Percentiles rank a stretch among this genome's conserved stretches.
Conservation (phyloP, 345 rosid species). For the Combretum micranthum region DNA sequence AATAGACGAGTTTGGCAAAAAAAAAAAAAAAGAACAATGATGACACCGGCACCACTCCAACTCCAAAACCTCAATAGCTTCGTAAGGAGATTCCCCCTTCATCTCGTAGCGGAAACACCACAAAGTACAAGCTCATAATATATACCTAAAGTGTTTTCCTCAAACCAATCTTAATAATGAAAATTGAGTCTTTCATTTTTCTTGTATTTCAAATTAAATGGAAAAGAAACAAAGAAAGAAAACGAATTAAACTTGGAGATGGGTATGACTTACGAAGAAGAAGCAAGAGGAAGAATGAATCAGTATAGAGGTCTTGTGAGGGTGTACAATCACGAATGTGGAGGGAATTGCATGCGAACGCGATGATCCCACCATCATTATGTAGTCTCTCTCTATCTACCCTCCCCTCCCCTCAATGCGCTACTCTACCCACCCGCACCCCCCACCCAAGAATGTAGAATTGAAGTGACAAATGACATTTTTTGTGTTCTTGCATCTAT, state of each 20-base stretch:
- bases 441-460: not conserved
- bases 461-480: too few species aligned
- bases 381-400: not conserved
- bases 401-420: too few species aligned
- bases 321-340: constrained; percentile 59
- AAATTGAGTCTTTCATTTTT: not conserved
- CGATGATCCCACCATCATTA: constrained; percentile 20
- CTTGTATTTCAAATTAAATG: not conserved
- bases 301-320: constrained; percentile 71
- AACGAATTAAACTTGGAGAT: not conserved
- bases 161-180: not conserved
- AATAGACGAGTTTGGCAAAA: too few species aligned
- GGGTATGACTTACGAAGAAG: constrained; percentile 63
- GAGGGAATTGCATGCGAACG: constrained; percentile 53
- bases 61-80: too few species aligned
- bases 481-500: too few species aligned
- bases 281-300: constrained; percentile 74
- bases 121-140: constrained; percentile 86
- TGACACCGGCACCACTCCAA: too few species aligned
- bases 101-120: constrained; percentile 81
- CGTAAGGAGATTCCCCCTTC: constrained; percentile 93
- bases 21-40: too few species aligned
- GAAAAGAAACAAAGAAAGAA: too few species aligned
- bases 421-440: too few species aligned
- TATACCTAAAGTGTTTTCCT: too few species aligned